Evolutionary conservation across 805 yeast species (phyloP).

Genomic region (Candida khao-thaluensis): DNA sequence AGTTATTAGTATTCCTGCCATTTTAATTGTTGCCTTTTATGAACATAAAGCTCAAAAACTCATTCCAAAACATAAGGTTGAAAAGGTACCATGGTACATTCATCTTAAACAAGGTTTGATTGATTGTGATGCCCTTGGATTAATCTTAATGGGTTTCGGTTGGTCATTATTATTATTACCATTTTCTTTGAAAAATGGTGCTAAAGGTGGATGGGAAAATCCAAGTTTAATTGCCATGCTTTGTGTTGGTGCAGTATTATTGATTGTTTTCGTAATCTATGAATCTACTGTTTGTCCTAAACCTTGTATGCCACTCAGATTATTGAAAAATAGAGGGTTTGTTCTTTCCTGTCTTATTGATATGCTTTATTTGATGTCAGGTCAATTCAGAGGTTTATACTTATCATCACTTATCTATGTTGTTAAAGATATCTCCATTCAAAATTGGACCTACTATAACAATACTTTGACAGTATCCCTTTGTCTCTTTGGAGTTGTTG

Average conservation of each 20-base stretch:
- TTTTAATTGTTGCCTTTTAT: slow-evolving; percentile 28
- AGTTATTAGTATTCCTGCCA: slow-evolving; percentile 34
- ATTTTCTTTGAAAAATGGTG: slow-evolving; percentile 32
- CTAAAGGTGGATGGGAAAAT: slow-evolving; percentile 32
- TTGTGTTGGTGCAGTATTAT: slow-evolving; percentile 36
- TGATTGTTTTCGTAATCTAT: slow-evolving; percentile 33
- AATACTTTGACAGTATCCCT: slow-evolving; percentile 36
- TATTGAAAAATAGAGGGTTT: slow-evolving; percentile 34
- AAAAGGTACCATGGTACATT: slow-evolving; percentile 3
- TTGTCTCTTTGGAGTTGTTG: slow-evolving; percentile 37
- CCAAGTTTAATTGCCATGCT: slow-evolving; percentile 46
- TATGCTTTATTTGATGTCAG: slow-evolving; percentile 30
- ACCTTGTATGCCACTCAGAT: slow-evolving; percentile 37
- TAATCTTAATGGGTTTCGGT: slow-evolving; percentile 37
- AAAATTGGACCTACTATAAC: slow-evolving; percentile 37
- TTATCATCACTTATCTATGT: slow-evolving; percentile 35
- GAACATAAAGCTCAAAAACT: slow-evolving; percentile 29
- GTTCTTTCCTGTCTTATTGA: slow-evolving; percentile 33
- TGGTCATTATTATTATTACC: slow-evolving; percentile 40
- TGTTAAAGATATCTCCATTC: slow-evolving; percentile 26
- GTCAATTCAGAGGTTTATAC: slow-evolving; percentile 26
- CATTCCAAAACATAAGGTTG: slow-evolving; percentile 8
- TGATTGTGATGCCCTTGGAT: slow-evolving; percentile 41
- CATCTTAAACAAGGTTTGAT: slow-evolving; percentile 18
- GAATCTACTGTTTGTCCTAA: slow-evolving; percentile 35